Conservation (phyloP, 768 basidiomycete genomes). For the Rhodotorula diobovata region DNA sequence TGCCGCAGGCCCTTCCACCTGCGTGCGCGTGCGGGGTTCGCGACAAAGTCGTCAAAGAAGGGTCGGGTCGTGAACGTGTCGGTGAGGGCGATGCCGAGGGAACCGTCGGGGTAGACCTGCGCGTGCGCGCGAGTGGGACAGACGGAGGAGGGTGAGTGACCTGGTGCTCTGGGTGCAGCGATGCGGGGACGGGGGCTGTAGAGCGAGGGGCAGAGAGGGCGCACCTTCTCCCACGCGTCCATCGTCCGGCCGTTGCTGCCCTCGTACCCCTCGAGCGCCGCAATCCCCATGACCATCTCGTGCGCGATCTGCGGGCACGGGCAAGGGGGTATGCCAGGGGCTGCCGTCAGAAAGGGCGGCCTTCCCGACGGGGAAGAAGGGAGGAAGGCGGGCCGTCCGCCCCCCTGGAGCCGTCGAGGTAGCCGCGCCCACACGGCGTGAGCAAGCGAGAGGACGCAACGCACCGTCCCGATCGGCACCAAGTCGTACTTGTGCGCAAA, state of each 20-base stretch:
- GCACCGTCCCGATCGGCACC: conserved; percentile 44
- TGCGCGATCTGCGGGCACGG: conserved; percentile 47
- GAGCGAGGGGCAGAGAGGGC: neutral
- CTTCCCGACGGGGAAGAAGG: no score
- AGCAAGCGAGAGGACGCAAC: neutral
- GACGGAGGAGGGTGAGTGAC: no score
- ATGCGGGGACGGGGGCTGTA: neutral
- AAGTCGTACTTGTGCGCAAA: conserved; percentile 56
- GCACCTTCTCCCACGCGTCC: conserved; percentile 78
- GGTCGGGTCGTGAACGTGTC: conserved; percentile 87
- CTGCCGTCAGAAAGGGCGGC: neutral
- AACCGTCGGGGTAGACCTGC: conserved; percentile 47
- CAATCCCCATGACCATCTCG: conserved; percentile 50
- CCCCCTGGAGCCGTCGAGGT: no score
- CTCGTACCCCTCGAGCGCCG: conserved; percentile 77
- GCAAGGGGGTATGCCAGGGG: neutral
- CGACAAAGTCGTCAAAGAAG: conserved; percentile 70
- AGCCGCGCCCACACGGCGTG: neutral
- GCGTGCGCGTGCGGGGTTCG: conserved; percentile 56
- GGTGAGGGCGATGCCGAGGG: conserved; percentile 69
- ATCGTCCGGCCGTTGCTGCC: conserved; percentile 68
- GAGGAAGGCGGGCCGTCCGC: no score
- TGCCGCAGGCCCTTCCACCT: conserved; percentile 83
- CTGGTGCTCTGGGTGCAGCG: no score
- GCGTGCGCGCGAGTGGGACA: no score